Evolutionary conservation across 2,329 filamentous ascomycete genomes (phyloP).

Genomic region (Trichoderma koningii): DNA sequence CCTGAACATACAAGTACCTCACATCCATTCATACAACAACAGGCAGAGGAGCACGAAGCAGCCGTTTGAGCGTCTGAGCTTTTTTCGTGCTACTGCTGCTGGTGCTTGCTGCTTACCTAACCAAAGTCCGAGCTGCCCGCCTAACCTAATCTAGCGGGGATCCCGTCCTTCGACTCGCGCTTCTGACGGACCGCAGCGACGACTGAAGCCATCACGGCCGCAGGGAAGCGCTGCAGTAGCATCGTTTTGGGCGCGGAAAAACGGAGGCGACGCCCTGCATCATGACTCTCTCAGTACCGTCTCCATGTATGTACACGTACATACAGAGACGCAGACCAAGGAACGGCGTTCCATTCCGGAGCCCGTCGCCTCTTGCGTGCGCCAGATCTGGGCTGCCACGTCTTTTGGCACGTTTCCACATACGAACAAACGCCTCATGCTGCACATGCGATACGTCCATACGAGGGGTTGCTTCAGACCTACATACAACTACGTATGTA

Average conservation of each 20-base stretch:
- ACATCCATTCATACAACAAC: too few relatives aligned
- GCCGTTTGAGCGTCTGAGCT: conserved; percentile 1
- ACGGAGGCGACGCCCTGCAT: conserved; percentile 17
- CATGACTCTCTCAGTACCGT: conserved; percentile 4
- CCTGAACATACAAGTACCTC: too few relatives aligned
- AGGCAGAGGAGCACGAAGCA: background rate
- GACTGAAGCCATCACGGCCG: conserved; percentile 4
- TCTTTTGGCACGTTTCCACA: conserved; percentile 20
- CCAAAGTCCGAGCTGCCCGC: background rate
- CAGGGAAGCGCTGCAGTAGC: conserved; percentile 18
- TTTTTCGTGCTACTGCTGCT: background rate
- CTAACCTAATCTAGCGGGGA: conserved; percentile 24
- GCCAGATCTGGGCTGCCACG: conserved; percentile 27
- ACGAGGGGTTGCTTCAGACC: conserved; percentile 8
- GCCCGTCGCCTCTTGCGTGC: conserved; percentile 12
- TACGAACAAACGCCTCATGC: conserved; percentile 25
- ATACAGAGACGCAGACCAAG: conserved; percentile 10
- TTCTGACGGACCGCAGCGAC: conserved; percentile 5
- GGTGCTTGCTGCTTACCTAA: too few relatives aligned
- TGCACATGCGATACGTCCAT: conserved; percentile 8
- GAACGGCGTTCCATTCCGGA: conserved; percentile 12
- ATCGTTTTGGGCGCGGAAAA: conserved; percentile 11
- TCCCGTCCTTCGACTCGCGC: background rate
- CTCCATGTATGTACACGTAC: conserved; percentile 6
- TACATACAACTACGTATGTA: background rate